Evolutionary conservation across 2,329 filamentous ascomycete genomes (phyloP).

Genomic region (Zymoseptoria pseudotritici): DNA sequence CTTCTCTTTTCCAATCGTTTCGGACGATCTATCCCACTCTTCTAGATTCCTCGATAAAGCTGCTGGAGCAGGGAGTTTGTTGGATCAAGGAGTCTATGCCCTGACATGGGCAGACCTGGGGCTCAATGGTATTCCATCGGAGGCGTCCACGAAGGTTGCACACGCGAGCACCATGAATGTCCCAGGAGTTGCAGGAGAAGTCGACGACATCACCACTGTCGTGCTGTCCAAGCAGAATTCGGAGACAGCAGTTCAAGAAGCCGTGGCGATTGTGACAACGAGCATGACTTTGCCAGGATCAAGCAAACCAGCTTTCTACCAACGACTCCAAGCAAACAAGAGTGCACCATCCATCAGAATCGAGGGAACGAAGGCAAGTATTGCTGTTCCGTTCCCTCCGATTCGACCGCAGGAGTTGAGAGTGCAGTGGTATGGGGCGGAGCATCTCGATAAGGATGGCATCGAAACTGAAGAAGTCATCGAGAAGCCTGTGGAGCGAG

Average conservation of each 20-base stretch:
- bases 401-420: constrained; percentile 23
- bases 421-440: constrained; percentile 23
- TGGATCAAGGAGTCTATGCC: no score
- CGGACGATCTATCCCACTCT: constrained; percentile 13
- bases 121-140: no score
- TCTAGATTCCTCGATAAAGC: no score
- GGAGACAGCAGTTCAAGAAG: constrained; percentile 2
- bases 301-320: constrained; percentile 17
- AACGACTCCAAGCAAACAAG: constrained; percentile 13
- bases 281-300: constrained; percentile 23
- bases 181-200: no score
- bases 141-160: no score
- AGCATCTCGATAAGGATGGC: constrained; percentile 20
- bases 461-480: constrained; percentile 23
- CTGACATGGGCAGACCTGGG: no score
- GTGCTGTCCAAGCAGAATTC: constrained; percentile 12
- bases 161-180: no score
- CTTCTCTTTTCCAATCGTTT: constrained; percentile 24
- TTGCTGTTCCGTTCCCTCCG: constrained; percentile 23
- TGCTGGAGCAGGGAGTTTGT: no score
- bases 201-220: no score
- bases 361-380: constrained; percentile 21
- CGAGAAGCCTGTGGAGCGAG: constrained; percentile 18
- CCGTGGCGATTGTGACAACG: constrained; percentile 20
- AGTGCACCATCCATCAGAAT: constrained; percentile 4